Conservation (phyloP, 108 stramenopile species). For the Skeletonema menzelii region DNA sequence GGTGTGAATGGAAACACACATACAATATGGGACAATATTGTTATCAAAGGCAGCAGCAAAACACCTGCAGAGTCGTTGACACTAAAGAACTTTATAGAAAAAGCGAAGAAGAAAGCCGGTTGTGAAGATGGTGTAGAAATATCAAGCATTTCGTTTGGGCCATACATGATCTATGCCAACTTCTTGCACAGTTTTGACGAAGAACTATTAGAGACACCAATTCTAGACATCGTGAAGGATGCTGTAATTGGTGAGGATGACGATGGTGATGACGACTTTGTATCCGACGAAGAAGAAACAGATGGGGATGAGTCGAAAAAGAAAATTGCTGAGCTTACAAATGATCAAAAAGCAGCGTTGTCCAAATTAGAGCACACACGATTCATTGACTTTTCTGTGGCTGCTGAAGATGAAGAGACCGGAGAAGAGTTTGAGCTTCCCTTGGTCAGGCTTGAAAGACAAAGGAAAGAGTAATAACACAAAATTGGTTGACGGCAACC, state of each 20-base stretch:
- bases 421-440: conserved; percentile 83
- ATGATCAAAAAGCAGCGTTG: conserved; percentile 27
- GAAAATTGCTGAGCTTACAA: conserved; percentile 6
- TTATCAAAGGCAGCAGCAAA: conserved; percentile 68
- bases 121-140: conserved; percentile 57
- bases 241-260: conserved; percentile 58
- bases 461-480: background rate
- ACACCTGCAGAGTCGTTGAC: conserved; percentile 51
- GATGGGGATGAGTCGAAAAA: conserved; percentile 10
- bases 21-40: conserved; percentile 93
- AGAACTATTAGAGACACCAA: conserved; percentile 54
- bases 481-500: background rate
- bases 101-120: conserved; percentile 52
- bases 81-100: conserved; percentile 51
- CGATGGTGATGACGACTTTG: conserved; percentile 50
- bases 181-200: conserved; percentile 81
- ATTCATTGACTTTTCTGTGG: conserved; percentile 66
- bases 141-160: conserved; percentile 68
- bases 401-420: conserved; percentile 69
- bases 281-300: conserved; percentile 16
- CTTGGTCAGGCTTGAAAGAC: conserved; percentile 37
- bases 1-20: conserved; percentile 67
- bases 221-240: conserved; percentile 63
- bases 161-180: conserved; percentile 83
- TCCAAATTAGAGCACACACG: conserved; percentile 27